A percentile compares a stretch with the other conserved stretches of the same genome.
Conservation (phyloP, 106 monocot genomes). For the Allium fistulosum region DNA sequence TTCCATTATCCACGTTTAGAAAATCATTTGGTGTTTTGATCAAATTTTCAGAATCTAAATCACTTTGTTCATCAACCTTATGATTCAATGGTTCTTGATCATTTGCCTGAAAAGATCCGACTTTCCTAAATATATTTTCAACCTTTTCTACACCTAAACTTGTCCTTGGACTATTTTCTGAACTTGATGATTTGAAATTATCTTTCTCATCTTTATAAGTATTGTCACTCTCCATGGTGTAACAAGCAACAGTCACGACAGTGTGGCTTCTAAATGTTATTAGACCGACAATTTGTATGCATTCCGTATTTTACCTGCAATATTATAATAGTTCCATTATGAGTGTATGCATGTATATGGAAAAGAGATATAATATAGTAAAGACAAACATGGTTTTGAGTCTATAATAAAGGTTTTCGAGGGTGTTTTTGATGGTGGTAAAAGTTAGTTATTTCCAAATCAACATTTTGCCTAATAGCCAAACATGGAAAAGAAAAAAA, state of each 20-base stretch:
- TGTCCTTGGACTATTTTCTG: conserved; percentile 10
- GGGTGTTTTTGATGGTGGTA: too few species aligned
- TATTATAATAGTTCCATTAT: not conserved
- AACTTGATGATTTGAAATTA: not conserved
- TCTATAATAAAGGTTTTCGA: too few species aligned
- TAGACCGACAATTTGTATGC: not conserved
- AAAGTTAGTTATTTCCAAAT: too few species aligned
- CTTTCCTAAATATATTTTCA: conserved; percentile 8
- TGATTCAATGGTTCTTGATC: not conserved
- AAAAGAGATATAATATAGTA: too few species aligned
- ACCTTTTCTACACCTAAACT: conserved; percentile 12
- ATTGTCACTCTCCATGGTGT: conserved; percentile 11
- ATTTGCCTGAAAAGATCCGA: conserved; percentile 1
- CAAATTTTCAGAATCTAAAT: not conserved
- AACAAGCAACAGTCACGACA: not conserved
- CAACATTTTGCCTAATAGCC: too few species aligned
- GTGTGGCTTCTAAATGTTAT: not conserved
- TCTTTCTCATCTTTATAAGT: conserved; percentile 18
- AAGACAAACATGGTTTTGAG: too few species aligned
- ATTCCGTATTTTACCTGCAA: not conserved
- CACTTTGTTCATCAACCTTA: conserved; percentile 1
- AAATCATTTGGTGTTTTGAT: not conserved
- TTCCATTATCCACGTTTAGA: not conserved
- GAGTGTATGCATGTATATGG: too few species aligned
- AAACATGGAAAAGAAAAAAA: too few species aligned